These are phyloP conservation scores for Eimeria tenella DNA, from an alignment of 169 alveolate species.

Conservation along the genomic window DNA sequence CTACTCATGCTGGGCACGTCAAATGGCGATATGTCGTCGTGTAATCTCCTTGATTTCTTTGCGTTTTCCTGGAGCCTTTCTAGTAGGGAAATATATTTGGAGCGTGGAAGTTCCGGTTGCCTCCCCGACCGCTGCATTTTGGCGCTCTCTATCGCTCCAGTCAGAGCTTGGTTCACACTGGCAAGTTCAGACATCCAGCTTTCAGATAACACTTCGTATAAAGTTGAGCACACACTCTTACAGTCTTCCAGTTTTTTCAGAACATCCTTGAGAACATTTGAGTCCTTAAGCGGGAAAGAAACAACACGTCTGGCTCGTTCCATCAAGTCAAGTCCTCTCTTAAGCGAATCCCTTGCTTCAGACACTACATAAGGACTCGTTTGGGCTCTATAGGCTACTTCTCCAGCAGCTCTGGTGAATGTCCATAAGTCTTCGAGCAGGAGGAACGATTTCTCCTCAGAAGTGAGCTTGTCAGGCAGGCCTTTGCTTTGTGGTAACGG, in stretches of 20 bases:
- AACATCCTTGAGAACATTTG: neutral
- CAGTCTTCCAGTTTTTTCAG: neutral
- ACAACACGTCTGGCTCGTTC: neutral
- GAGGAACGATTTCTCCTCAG: neutral
- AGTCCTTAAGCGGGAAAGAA: neutral
- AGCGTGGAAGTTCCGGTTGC: neutral
- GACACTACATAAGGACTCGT: neutral
- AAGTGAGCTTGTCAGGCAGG: neutral
- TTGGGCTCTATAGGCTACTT: neutral
- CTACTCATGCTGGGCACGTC: neutral
- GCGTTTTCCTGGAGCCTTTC: neutral
- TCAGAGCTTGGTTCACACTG: neutral
- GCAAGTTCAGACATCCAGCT: neutral
- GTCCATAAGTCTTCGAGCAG: neutral
- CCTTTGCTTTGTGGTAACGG: neutral
- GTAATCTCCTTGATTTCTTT: neutral
- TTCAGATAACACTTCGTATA: neutral
- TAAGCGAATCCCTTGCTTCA: neutral
- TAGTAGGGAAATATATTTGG: neutral
- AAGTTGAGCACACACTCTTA: neutral
- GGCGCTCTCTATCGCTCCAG: neutral
- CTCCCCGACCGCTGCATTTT: neutral
- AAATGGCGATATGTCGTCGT: neutral
- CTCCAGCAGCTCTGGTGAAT: neutral
- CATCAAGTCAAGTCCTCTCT: neutral